Conservation (phyloP, 139 green algal species). For the Chlamydomonas sphaeroides region DNA sequence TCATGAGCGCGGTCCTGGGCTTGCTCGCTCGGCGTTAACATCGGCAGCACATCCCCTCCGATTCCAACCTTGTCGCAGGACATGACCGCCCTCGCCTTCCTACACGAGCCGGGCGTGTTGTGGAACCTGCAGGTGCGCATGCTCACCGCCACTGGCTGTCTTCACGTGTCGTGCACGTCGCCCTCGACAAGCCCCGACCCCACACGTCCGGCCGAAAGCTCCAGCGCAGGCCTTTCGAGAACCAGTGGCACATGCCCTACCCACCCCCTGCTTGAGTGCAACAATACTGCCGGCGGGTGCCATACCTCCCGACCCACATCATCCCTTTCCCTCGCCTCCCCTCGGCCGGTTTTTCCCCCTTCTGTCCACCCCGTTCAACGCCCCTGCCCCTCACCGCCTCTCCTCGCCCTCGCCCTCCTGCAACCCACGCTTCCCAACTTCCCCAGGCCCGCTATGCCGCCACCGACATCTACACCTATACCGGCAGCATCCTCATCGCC, state of each 20-base stretch:
- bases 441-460: constrained; percentile 70
- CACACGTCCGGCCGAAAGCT: too few relatives aligned
- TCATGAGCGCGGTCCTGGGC: too few relatives aligned
- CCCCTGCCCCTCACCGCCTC: too few relatives aligned
- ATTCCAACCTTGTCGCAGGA: constrained; percentile 76
- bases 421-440: not conserved
- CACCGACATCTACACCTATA: constrained; percentile 94
- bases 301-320: not conserved
- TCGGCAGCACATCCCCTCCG: not conserved
- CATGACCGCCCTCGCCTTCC: constrained; percentile 96
- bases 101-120: constrained; percentile 97
- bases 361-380: too few relatives aligned
- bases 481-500: constrained; percentile 91
- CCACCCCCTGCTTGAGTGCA: too few relatives aligned
- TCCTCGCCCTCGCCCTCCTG: not conserved
- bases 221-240: too few relatives aligned
- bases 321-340: not conserved
- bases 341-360: too few relatives aligned
- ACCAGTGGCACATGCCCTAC: too few relatives aligned
- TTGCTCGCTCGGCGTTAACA: too few relatives aligned
- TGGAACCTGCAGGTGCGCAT: constrained; percentile 70
- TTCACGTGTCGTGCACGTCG: too few relatives aligned
- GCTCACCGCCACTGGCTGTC: too few relatives aligned
- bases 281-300: not conserved
- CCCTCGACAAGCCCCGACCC: too few relatives aligned